A percentile compares a stretch with the other conserved stretches of the same genome.
Evolutionary conservation across 2,329 filamentous ascomycete species (phyloP).

Genomic region (Microcera coccophila): DNA sequence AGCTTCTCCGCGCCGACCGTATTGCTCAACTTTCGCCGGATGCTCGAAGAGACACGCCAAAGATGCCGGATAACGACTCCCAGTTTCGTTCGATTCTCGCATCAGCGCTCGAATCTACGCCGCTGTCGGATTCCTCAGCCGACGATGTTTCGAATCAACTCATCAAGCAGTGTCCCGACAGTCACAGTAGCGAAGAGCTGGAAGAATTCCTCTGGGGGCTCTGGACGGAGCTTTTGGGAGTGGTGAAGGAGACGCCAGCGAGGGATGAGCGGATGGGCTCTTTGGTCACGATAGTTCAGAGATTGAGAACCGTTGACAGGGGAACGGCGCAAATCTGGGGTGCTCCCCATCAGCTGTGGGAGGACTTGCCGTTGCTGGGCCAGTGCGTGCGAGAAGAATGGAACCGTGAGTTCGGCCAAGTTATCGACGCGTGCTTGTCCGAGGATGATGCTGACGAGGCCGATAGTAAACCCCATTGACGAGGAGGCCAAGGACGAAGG

Average conservation of each 20-base stretch:
- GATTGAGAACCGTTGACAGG: slow-evolving; percentile 21
- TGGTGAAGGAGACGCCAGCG: slow-evolving; percentile 25
- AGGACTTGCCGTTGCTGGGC: slow-evolving; percentile 30
- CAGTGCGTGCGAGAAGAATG: slow-evolving; percentile 29
- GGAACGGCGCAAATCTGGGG: slow-evolving; percentile 28
- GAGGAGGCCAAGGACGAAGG: neutral
- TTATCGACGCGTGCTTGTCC: neutral
- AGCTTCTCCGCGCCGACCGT: no score
- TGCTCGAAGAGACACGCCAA: no score
- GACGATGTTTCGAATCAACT: neutral
- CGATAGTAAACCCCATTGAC: neutral
- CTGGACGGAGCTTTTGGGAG: slow-evolving; percentile 26
- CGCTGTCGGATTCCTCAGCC: neutral
- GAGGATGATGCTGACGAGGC: neutral
- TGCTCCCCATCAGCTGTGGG: slow-evolving; percentile 25
- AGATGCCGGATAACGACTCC: neutral
- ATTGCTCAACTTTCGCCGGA: no score
- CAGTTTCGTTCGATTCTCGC: neutral
- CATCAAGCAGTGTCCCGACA: neutral
- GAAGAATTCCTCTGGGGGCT: slow-evolving; percentile 29
- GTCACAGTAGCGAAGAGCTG: slow-evolving; percentile 7
- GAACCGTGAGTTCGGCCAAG: slow-evolving; percentile 23
- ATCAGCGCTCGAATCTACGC: neutral
- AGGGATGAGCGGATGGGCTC: slow-evolving; percentile 24
- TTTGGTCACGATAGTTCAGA: slow-evolving; percentile 19